Conservation (phyloP, 2,329 filamentous ascomycete genomes). For the Phyllosticta citriasiana region DNA sequence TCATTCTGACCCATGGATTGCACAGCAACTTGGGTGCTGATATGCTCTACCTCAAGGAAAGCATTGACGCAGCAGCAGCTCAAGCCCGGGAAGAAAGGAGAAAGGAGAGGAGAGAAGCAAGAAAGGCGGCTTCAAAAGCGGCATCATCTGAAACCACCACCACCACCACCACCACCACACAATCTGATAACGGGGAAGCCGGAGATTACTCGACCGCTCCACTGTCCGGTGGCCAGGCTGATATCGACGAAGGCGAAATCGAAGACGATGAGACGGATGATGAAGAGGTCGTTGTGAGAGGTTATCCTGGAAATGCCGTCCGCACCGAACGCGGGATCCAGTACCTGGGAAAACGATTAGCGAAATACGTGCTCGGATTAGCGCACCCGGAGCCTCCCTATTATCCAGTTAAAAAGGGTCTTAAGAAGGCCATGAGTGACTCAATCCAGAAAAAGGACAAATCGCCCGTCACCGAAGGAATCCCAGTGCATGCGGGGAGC, state of each 20-base stretch:
- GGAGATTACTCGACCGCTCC: conserved; percentile 31
- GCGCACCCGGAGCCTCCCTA: conserved; percentile 93
- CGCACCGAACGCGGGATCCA: conserved; percentile 93
- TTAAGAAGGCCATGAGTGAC: conserved; percentile 37
- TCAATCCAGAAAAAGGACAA: conserved; percentile 34
- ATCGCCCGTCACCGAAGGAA: conserved; percentile 35
- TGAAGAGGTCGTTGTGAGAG: conserved; percentile 79
- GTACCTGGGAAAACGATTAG: conserved; percentile 88
- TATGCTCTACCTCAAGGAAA: conserved; percentile 96
- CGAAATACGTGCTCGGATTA: conserved; percentile 79
- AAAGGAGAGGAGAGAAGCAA: conserved; percentile 37
- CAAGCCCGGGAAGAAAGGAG: conserved; percentile 63
- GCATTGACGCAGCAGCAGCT: conserved; percentile 74
- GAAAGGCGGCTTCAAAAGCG: conserved; percentile 10
- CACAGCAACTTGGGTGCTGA: conserved; percentile 94
- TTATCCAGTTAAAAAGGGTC: conserved; percentile 53
- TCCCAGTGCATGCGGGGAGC: conserved; percentile 51
- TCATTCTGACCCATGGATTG: conserved; percentile 84
- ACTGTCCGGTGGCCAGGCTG: conserved; percentile 41
- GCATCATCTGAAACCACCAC: conserved; percentile 1
- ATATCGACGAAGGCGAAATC: conserved; percentile 26
- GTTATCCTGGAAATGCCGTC: conserved; percentile 81
- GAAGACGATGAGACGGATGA: conserved; percentile 56
- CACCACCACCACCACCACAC: conserved; percentile 12
- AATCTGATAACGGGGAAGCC: not conserved